Evolutionary conservation across 23 red algal species (phyloP).

Genomic region (Chondrus crispus): DNA sequence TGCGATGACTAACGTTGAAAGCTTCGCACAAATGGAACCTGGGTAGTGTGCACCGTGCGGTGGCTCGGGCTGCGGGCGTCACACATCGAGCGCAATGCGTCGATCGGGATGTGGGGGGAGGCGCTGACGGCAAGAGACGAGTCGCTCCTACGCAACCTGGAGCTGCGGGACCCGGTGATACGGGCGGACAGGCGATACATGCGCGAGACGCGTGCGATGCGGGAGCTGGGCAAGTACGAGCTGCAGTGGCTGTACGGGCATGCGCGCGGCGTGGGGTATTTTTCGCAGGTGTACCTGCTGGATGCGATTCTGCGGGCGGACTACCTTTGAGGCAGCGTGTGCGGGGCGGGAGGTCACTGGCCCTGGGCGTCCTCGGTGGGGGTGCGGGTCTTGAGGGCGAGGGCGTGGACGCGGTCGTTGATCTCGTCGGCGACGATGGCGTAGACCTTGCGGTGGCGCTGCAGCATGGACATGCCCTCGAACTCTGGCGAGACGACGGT

Average conservation of each 20-base stretch:
- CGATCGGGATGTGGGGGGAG: slow-evolving; percentile 24
- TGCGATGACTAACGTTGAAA: no score
- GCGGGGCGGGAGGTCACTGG: not conserved
- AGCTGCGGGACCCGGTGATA: not conserved
- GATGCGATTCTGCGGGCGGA: slow-evolving; percentile 44
- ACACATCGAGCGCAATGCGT: slow-evolving; percentile 23
- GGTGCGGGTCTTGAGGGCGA: slow-evolving; percentile 66
- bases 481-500: slow-evolving; percentile 61
- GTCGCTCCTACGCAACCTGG: slow-evolving; percentile 24
- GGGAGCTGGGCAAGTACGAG: slow-evolving; percentile 49
- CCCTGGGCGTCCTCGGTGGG: slow-evolving; percentile 34
- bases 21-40: no score
- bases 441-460: slow-evolving; percentile 74
- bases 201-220: slow-evolving; percentile 36
- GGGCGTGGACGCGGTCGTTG: slow-evolving; percentile 61
- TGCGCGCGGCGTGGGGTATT: slow-evolving; percentile 20
- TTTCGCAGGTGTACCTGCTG: slow-evolving; percentile 14
- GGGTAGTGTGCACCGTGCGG: slow-evolving; percentile 32
- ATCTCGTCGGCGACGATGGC: slow-evolving; percentile 69
- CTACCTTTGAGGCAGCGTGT: slow-evolving; percentile 21
- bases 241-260: slow-evolving; percentile 59
- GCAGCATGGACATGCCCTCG: slow-evolving; percentile 34
- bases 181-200: not conserved
- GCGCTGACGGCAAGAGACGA: slow-evolving; percentile 32
- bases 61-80: slow-evolving; percentile 68